phyloP scores from a whole-genome alignment of 1,284 basidiomycete genomes.

The Singerocomus rubriflavus region DNA sequence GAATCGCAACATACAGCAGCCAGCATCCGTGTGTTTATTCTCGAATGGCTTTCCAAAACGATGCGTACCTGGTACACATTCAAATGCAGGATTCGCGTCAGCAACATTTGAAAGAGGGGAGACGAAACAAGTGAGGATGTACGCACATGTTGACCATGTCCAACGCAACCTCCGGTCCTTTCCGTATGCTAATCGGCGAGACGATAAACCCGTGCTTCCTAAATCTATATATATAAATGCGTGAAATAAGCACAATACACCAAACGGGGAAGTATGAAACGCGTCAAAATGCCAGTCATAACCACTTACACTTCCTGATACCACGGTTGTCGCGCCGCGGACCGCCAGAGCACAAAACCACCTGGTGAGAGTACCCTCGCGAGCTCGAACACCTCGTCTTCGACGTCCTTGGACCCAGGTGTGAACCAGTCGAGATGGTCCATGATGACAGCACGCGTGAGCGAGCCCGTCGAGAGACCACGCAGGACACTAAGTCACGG shows the following conservation, averaged over 20 bases:
- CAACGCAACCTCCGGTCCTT: slow-evolving; percentile 44
- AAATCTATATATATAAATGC: slow-evolving; percentile 31
- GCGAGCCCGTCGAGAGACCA: slow-evolving; percentile 49
- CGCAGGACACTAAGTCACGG: slow-evolving; percentile 47
- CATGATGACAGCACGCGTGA: slow-evolving; percentile 75
- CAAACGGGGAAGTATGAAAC: too few relatives aligned
- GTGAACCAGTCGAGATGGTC: slow-evolving; percentile 80
- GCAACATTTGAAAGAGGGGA: not conserved
- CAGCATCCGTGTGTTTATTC: slow-evolving; percentile 8
- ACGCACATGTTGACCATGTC: slow-evolving; percentile 66
- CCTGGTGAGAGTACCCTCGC: slow-evolving; percentile 58
- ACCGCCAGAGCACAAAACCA: slow-evolving; percentile 70
- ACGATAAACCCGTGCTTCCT: slow-evolving; percentile 47
- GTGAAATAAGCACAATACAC: not conserved
- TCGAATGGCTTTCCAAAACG: slow-evolving; percentile 32
- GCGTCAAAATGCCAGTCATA: not conserved
- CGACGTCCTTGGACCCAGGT: slow-evolving; percentile 55
- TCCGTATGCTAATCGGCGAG: slow-evolving; percentile 42
- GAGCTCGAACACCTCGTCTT: slow-evolving; percentile 64
- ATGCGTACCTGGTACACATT: slow-evolving; percentile 27
- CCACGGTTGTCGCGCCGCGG: slow-evolving; percentile 73
- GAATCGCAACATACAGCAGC: not conserved
- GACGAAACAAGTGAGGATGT: not conserved
- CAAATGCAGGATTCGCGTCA: not conserved
- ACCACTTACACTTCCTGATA: slow-evolving; percentile 56